Evolutionary conservation across 2,329 filamentous ascomycete species (phyloP), one percentile per base, ranked within the genome.

Genomic region (Scedosporium dehoogii): DNA sequence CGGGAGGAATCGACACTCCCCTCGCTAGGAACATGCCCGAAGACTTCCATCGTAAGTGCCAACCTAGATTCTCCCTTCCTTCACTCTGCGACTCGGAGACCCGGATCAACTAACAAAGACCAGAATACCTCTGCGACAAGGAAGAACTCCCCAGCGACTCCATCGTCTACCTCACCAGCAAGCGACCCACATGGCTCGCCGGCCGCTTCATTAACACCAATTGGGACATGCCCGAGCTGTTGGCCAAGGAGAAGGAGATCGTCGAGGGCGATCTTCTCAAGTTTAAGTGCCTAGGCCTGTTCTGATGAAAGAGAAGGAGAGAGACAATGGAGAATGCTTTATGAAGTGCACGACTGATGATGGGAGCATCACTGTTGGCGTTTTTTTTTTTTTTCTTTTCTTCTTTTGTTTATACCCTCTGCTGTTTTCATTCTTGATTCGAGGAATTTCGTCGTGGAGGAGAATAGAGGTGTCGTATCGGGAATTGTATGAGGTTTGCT

Each of bases 1-100:
- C 76, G 1, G 76, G 70, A 3, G 71, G 70, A 1, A 68, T 76
- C 5, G 61, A 66, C 18, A 80, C 78, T 3, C 72, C 78, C 12
- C 61, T 69, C 33, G 63, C 44, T 7, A 51, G 44, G 6, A 18
- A 27, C n/a, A 60, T 60, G 59, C 59, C 59, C 25, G 41, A 42
- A 9, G 42, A 27, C 14, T 53, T 60, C 46, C 59, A 60, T 44
- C 44, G 59, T 60, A 53, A 51, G 59, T 60, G 4, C 23, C 16
- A 9, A 16, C 1, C 14, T 7, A 2, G 18, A 21, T 21, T 18
- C 42, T 18, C 42, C 14, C 12, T 3, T 46, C 6, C 44, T n/a
- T 3, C 44, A 2, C 44, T 46, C 18, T 46, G 6, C 44, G 7
- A 46, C 18, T 46, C 4, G 29, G 29, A 33, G 29, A 33, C 29